A percentile compares a stretch with the other conserved stretches of the same genome.
phyloP scores from a whole-genome alignment of 371 early-diverging fungal genomes.

The Mucor racemosus region DNA sequence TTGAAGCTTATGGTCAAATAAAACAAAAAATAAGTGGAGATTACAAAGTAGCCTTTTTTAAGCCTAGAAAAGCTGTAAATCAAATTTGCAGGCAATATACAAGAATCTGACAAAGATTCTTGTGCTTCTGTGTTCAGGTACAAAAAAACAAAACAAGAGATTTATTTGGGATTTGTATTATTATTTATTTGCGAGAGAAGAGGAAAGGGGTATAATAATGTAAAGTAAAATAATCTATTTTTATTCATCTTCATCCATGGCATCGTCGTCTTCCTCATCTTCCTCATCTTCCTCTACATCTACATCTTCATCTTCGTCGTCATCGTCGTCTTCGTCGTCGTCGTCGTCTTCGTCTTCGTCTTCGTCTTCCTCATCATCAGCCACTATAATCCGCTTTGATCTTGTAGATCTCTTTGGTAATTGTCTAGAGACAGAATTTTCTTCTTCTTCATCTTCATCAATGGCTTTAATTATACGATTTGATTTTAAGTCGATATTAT shows the following conservation, averaged over 20 bases:
- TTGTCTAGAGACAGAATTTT: neutral
- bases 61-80: too few species aligned
- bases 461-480: neutral
- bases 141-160: too few species aligned
- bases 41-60: too few species aligned
- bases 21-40: too few species aligned
- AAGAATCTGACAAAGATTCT: too few species aligned
- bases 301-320: neutral
- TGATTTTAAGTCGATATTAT: neutral
- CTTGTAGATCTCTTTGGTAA: constrained; percentile 1
- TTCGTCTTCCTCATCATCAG: too few species aligned
- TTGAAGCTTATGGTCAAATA: too few species aligned
- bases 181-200: neutral
- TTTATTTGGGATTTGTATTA: too few species aligned
- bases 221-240: neutral
- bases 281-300: neutral
- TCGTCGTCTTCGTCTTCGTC: neutral
- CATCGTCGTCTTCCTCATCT: constrained; percentile 5
- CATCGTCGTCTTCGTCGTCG: neutral
- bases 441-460: neutral
- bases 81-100: too few species aligned
- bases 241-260: constrained; percentile 7
- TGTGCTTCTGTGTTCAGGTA: too few species aligned
- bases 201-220: neutral
- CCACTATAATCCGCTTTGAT: neutral